Conservation (phyloP, 1,284 basidiomycete species). For the Ganoderma multipileum region DNA sequence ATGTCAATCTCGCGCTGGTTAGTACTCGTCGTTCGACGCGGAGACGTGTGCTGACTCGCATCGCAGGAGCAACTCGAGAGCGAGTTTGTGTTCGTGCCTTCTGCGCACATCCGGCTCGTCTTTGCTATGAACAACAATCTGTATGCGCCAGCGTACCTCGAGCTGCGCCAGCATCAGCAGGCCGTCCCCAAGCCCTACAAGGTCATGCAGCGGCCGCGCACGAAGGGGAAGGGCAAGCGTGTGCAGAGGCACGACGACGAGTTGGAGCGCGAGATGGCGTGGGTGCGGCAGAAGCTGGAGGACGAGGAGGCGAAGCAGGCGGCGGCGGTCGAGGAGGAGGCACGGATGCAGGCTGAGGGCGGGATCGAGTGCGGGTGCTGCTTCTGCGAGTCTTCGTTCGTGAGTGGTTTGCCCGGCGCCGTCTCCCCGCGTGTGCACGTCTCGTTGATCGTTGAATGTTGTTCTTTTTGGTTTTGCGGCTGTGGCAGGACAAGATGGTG, state of each 20-base stretch:
- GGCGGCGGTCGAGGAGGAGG: slow-evolving; percentile 46
- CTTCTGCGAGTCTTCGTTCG: slow-evolving; percentile 74
- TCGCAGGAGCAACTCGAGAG: slow-evolving; percentile 56
- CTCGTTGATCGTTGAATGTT: background rate
- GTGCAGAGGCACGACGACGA: slow-evolving; percentile 39
- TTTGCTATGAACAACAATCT: slow-evolving; percentile 49
- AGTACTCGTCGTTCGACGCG: slow-evolving; percentile 27
- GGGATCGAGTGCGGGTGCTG: slow-evolving; percentile 87
- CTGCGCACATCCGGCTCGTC: slow-evolving; percentile 51
- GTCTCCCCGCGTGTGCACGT: background rate
- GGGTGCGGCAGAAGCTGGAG: slow-evolving; percentile 47
- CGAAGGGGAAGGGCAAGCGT: slow-evolving; percentile 46
- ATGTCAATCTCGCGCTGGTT: slow-evolving; percentile 59
- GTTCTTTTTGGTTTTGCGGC: background rate
- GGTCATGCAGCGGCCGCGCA: slow-evolving; percentile 43
- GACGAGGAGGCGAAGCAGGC: slow-evolving; percentile 41
- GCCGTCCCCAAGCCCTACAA: slow-evolving; percentile 46
- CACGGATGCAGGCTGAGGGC: slow-evolving; percentile 40
- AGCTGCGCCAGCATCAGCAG: slow-evolving; percentile 47
- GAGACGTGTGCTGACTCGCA: background rate
- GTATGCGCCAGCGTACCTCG: slow-evolving; percentile 67
- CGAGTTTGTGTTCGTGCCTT: slow-evolving; percentile 66
- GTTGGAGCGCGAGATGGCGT: slow-evolving; percentile 50
- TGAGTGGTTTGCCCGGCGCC: slow-evolving; percentile 47
- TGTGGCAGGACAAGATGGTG: slow-evolving; percentile 73